Conservation (phyloP, 495 filamentous ascomycete species). For the Trichoderma reesei region DNA sequence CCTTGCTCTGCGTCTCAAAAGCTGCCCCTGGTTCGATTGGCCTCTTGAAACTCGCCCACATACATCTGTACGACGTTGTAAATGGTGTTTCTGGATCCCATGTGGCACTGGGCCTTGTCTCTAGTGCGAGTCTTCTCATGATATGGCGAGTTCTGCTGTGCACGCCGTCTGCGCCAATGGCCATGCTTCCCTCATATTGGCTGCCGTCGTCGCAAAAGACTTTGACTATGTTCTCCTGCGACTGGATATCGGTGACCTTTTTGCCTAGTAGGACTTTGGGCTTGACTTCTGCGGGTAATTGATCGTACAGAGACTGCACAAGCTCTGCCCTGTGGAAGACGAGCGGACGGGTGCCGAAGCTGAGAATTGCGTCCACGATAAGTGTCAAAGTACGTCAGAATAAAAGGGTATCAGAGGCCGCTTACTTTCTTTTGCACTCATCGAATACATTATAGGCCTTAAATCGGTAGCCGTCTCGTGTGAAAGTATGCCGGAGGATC, state of each 20-base stretch:
- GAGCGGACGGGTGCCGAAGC: background rate
- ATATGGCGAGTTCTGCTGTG: constrained; percentile 29
- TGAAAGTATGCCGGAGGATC: too few species aligned
- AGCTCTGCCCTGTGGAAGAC: constrained; percentile 5
- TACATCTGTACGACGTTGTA: background rate
- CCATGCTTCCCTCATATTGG: constrained; percentile 28
- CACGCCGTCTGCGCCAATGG: constrained; percentile 44
- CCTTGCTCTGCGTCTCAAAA: constrained; percentile 9
- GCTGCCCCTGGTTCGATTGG: background rate
- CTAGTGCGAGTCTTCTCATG: constrained; percentile 12
- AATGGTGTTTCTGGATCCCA: constrained; percentile 21
- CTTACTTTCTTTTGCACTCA: background rate
- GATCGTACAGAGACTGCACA: background rate
- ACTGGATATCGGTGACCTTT: constrained; percentile 23
- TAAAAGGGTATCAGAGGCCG: background rate
- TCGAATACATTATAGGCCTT: background rate
- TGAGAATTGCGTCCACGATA: background rate
- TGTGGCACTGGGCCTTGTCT: constrained; percentile 14
- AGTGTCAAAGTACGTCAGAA: background rate
- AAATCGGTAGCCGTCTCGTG: background rate
- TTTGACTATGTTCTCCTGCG: constrained; percentile 14
- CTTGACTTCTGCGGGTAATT: background rate
- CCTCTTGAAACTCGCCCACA: constrained; percentile 1
- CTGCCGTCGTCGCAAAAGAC: constrained; percentile 28
- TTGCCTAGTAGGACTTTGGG: constrained; percentile 23